A percentile compares a stretch with the other conserved stretches of the same genome.
Evolutionary conservation across 805 yeast genomes (phyloP).

Genomic region (Metschnikowia continentalis): DNA sequence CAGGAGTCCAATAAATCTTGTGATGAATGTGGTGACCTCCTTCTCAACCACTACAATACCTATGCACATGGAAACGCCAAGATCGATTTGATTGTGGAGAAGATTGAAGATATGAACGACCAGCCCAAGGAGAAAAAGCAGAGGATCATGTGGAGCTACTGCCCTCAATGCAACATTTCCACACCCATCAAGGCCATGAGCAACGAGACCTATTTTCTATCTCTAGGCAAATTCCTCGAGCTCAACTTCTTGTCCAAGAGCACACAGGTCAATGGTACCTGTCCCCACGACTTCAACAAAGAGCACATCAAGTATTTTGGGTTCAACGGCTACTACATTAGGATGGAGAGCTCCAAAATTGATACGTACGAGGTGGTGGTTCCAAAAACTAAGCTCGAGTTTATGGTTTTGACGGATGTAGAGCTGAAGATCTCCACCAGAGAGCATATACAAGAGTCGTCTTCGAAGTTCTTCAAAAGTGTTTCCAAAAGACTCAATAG

Average conservation of each 20-base stretch:
- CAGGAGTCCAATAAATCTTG: slow-evolving; percentile 65
- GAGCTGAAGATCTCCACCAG: slow-evolving; percentile 62
- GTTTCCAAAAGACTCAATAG: slow-evolving; percentile 64
- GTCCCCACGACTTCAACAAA: slow-evolving; percentile 76
- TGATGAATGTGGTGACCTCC: slow-evolving; percentile 70
- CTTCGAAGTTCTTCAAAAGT: slow-evolving; percentile 65
- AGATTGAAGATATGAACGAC: slow-evolving; percentile 23
- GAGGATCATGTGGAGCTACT: slow-evolving; percentile 86
- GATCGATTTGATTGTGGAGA: slow-evolving; percentile 71
- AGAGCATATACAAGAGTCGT: slow-evolving; percentile 48
- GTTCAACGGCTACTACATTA: slow-evolving; percentile 68
- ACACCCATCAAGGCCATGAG: slow-evolving; percentile 81
- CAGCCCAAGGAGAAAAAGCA: slow-evolving; percentile 39
- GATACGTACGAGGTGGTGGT: slow-evolving; percentile 75
- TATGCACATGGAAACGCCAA: slow-evolving; percentile 88
- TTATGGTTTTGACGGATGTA: slow-evolving; percentile 70
- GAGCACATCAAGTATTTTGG: slow-evolving; percentile 85
- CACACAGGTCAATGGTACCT: slow-evolving; percentile 41
- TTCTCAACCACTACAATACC: slow-evolving; percentile 73
- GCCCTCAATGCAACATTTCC: slow-evolving; percentile 70
- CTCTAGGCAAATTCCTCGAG: slow-evolving; percentile 92
- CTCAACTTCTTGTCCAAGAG: slow-evolving; percentile 64
- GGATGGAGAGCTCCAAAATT: slow-evolving; percentile 72
- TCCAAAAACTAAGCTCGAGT: slow-evolving; percentile 67
- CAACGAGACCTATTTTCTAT: slow-evolving; percentile 82